Conservation (phyloP, 176 grass and related monocot species). For the Oryza rufipogon region DNA sequence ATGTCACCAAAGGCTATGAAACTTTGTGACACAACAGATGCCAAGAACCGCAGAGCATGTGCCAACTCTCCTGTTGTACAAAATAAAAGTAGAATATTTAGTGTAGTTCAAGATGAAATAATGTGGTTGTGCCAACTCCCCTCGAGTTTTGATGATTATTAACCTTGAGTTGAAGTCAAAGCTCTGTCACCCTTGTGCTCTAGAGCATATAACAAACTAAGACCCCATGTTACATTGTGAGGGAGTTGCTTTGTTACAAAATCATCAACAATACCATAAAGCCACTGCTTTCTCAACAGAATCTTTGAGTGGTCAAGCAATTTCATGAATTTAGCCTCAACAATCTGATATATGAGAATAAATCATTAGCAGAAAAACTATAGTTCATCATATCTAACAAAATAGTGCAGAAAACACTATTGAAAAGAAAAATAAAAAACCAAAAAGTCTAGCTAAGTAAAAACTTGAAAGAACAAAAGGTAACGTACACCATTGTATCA, state of each 20-base stretch:
- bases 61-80: conserved; percentile 81
- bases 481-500: conserved; percentile 3
- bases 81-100: conserved; percentile 31
- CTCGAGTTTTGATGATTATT: conserved; percentile 14
- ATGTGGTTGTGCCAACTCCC: neutral
- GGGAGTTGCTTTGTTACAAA: conserved; percentile 99
- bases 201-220: conserved; percentile 97
- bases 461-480: neutral
- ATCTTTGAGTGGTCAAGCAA: conserved; percentile 83
- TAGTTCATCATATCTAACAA: conserved; percentile 12
- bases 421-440: no score
- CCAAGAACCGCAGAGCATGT: conserved; percentile 94
- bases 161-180: conserved; percentile 93
- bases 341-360: conserved; percentile 63
- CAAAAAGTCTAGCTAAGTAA: neutral
- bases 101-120: conserved; percentile 21
- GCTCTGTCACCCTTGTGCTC: conserved; percentile 97
- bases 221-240: conserved; percentile 97
- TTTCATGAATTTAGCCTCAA: conserved; percentile 87
- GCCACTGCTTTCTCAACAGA: conserved; percentile 87
- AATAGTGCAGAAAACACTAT: conserved; percentile 14
- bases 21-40: conserved; percentile 96
- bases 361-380: conserved; percentile 28
- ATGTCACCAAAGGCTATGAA: conserved; percentile 98
- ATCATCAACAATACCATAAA: conserved; percentile 98